Evolutionary conservation across 352 stramenopile species (phyloP).

Genomic region (Globisporangium sylvaticum): DNA sequence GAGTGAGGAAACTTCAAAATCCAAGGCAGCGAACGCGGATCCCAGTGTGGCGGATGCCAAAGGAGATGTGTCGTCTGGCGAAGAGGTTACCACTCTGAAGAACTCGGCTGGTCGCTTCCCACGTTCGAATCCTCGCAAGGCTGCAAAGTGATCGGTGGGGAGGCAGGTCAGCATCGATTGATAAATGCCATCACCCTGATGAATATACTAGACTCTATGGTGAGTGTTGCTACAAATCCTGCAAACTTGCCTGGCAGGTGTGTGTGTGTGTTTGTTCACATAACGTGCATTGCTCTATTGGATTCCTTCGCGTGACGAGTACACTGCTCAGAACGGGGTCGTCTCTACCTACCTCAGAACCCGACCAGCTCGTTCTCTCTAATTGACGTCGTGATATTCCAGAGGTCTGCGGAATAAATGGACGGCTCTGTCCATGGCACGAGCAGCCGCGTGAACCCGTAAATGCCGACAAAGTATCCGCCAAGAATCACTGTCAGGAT

Average conservation of each 20-base stretch:
- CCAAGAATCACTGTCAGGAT: slow-evolving; percentile 56
- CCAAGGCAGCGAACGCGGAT: neutral
- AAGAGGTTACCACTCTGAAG: slow-evolving; percentile 5
- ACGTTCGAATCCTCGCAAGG: slow-evolving; percentile 5
- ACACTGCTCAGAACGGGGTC: neutral
- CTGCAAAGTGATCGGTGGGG: slow-evolving; percentile 5
- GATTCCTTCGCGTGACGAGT: neutral
- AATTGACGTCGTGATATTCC: slow-evolving; percentile 68
- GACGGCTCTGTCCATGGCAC: slow-evolving; percentile 75
- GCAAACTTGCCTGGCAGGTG: neutral
- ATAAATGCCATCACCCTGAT: neutral
- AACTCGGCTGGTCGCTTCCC: slow-evolving; percentile 4
- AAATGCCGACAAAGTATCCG: slow-evolving; percentile 82
- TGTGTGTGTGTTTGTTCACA: slow-evolving; percentile 6
- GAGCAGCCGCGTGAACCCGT: slow-evolving; percentile 66
- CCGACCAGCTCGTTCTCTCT: slow-evolving; percentile 35
- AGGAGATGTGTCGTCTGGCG: slow-evolving; percentile 1
- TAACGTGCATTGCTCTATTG: slow-evolving; percentile 15
- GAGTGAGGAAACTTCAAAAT: slow-evolving; percentile 1
- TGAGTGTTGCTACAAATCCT: neutral
- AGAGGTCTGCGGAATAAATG: slow-evolving; percentile 78
- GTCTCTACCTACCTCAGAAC: slow-evolving; percentile 20
- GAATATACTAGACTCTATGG: slow-evolving; percentile 11
- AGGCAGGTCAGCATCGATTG: neutral
- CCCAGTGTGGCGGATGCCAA: neutral